Percentiles rank a stretch among this genome's conserved stretches.
Evolutionary conservation across 768 basidiomycete species (phyloP).

Genomic region (Tremella yokohamensis): DNA sequence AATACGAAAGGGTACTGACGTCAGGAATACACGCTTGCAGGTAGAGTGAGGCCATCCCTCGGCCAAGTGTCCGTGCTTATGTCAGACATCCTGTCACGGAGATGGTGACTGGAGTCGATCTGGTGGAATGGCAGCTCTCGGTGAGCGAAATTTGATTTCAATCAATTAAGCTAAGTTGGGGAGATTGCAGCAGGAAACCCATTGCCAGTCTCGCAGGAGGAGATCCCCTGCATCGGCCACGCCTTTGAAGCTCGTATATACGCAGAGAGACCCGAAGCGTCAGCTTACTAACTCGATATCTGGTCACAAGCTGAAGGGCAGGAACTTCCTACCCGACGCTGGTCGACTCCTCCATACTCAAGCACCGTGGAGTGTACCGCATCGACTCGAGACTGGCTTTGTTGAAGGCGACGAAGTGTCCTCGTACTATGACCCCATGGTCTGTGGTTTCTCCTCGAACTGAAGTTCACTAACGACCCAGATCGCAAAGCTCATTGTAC

Average conservation of each 20-base stretch:
- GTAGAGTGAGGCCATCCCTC: slow-evolving; percentile 28
- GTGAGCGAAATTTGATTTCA: slow-evolving; percentile 49
- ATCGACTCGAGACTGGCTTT: slow-evolving; percentile 90
- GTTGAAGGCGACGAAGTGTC: slow-evolving; percentile 55
- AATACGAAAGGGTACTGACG: no score
- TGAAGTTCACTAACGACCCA: not conserved
- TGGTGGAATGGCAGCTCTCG: slow-evolving; percentile 93
- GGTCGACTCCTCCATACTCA: slow-evolving; percentile 76
- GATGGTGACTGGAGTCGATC: slow-evolving; percentile 88
- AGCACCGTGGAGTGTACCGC: slow-evolving; percentile 69
- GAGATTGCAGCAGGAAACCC: slow-evolving; percentile 85
- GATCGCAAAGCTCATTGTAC: slow-evolving; percentile 65
- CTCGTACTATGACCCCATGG: slow-evolving; percentile 49
- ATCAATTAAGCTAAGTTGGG: not conserved
- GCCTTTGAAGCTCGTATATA: slow-evolving; percentile 95
- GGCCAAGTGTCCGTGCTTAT: not conserved
- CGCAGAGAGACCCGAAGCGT: slow-evolving; percentile 86
- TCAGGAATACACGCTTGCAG: slow-evolving; percentile 47
- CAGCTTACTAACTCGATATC: slow-evolving; percentile 10
- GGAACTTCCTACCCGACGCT: slow-evolving; percentile 84
- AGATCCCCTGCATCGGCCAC: slow-evolving; percentile 83
- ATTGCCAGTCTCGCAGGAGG: slow-evolving; percentile 69
- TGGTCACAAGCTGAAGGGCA: slow-evolving; percentile 10
- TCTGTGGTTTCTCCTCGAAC: slow-evolving; percentile 9
- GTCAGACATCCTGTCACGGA: slow-evolving; percentile 77